Base-by-base conservation (phyloP, 441 rosid genomes). In the Populus hybrid region DNA sequence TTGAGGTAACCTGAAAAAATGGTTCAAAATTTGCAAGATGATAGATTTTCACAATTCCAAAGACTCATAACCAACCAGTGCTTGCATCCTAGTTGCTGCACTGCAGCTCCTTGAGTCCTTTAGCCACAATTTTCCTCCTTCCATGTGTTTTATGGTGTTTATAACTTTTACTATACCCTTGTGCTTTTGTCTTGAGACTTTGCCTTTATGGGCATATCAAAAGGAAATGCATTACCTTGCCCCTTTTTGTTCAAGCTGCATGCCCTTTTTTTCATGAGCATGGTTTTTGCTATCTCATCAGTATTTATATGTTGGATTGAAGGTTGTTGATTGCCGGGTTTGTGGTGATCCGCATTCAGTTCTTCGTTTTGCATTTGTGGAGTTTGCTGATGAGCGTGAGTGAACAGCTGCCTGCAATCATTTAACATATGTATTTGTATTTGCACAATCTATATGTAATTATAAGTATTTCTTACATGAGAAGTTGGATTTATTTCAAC, bases 271-370 rank as follows among this genome's bases (percentile, higher is more conserved):
- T 46, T 46, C 46, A 18, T 42, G 67, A 63, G 7, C 72, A 50
- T 64, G 35, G 21, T 59, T 26, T 75, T 20, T n/a, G 67, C 53
- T n/a, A 72, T 72, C 53, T 70, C 50, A 61, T 46, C 36, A 8
- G 8, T 35, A 65, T 79, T 71, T 82, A 71, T 74, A 65, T 76
- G 75, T 64, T 81, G 72, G 3, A 76, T 6, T 88, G 77, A 79
- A 95, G 99, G 98, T 95, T 81, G 95, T 95, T 85, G 98, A 95
- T 80, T 93, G 98, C 80, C 98, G 99, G 70, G 91, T 95, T 28
- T 95, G 99, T 78, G 99, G 99, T 75, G 99, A 95, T 84, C 99
- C 99, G 14, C 92, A 92, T 77, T 95, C 98, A 67, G 97, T 95
- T 35, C 98, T 95, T 79, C 94, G 97, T 14, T 95, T 95, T 87